These are phyloP conservation scores for Fistulina hepatica DNA, from an alignment of 1,284 basidiomycete species.

Conservation along the genomic window DNA sequence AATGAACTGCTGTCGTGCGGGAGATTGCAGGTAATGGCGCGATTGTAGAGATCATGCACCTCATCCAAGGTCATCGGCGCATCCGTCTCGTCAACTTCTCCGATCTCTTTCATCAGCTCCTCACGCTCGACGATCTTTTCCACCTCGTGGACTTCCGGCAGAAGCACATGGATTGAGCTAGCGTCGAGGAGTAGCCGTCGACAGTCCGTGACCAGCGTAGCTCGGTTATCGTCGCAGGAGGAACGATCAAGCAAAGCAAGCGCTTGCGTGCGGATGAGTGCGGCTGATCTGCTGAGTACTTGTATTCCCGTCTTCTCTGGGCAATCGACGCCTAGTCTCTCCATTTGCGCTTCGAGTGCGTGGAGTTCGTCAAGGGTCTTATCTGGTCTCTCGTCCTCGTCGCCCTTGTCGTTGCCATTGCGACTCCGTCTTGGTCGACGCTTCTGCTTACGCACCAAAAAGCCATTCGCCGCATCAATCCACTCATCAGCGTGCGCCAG, in stretches of 20 bases:
- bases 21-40: slow-evolving; percentile 61
- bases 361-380: slow-evolving; percentile 59
- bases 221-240: slow-evolving; percentile 33
- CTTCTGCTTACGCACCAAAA: slow-evolving; percentile 64
- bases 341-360: slow-evolving; percentile 57
- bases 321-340: slow-evolving; percentile 69
- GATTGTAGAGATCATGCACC: slow-evolving; percentile 51
- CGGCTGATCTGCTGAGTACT: slow-evolving; percentile 50
- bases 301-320: slow-evolving; percentile 57
- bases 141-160: slow-evolving; percentile 65
- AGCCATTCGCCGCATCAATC: slow-evolving; percentile 67
- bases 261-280: slow-evolving; percentile 52
- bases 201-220: slow-evolving; percentile 54
- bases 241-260: slow-evolving; percentile 35
- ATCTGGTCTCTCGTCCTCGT: slow-evolving; percentile 60
- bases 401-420: slow-evolving; percentile 24
- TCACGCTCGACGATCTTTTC: slow-evolving; percentile 68
- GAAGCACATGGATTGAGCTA: slow-evolving; percentile 64
- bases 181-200: slow-evolving; percentile 58
- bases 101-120: slow-evolving; percentile 57
- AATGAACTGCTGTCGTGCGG: slow-evolving; percentile 49
- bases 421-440: slow-evolving; percentile 56
- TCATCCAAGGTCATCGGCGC: slow-evolving; percentile 52
- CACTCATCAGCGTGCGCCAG: slow-evolving; percentile 76
- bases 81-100: slow-evolving; percentile 43